Evolutionary conservation across 805 yeast species (phyloP).

Genomic region (Monosporozyma solicola): DNA sequence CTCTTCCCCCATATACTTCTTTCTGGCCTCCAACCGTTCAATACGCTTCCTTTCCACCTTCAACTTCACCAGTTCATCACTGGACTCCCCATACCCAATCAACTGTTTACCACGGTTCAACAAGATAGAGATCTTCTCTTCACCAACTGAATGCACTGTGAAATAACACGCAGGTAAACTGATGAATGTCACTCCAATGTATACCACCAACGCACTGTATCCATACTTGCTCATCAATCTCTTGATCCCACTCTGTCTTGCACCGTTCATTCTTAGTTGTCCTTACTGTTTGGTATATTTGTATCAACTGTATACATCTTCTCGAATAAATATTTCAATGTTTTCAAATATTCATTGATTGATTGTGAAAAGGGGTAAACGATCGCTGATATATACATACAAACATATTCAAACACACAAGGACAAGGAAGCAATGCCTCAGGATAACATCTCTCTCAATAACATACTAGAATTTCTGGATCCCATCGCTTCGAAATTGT

Average conservation of each 20-base stretch:
- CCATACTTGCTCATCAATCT: conserved; percentile 80
- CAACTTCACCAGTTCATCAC: conserved; percentile 30
- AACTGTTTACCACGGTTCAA: conserved; percentile 51
- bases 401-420: neutral
- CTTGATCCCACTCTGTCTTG: conserved; percentile 32
- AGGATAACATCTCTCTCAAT: conserved; percentile 8
- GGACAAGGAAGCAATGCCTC: neutral
- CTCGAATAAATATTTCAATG: neutral
- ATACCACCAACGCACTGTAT: conserved; percentile 81
- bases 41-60: conserved; percentile 29
- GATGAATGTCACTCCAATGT: conserved; percentile 57
- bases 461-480: conserved; percentile 22
- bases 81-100: conserved; percentile 53
- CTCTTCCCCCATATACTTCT: conserved; percentile 9
- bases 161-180: conserved; percentile 81
- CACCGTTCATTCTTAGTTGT: too few relatives aligned
- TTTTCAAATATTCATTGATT: neutral
- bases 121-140: conserved; percentile 62
- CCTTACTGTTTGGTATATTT: neutral
- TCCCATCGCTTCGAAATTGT: conserved; percentile 23
- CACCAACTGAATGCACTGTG: conserved; percentile 80
- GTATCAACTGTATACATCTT: neutral
- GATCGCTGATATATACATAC: too few relatives aligned
- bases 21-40: conserved; percentile 9
- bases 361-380: neutral